Evolutionary conservation across 2,329 filamentous ascomycete genomes (phyloP).

Genomic region (Lachnum nothofagi): DNA sequence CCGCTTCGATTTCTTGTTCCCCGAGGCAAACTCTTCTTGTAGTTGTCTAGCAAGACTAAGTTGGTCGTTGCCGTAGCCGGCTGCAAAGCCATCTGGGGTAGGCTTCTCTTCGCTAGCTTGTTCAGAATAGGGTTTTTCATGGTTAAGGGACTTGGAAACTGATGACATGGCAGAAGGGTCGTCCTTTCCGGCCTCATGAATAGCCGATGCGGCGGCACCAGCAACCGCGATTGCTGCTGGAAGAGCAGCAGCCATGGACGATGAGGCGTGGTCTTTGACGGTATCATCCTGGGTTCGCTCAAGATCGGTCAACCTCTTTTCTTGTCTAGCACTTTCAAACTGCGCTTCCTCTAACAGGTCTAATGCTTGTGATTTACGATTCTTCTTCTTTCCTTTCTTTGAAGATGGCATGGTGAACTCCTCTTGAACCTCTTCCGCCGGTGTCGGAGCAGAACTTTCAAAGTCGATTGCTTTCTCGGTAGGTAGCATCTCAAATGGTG

Average conservation of each 20-base stretch:
- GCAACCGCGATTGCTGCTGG: constrained; percentile 10
- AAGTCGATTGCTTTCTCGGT: constrained; percentile 1
- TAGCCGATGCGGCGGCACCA: constrained; percentile 13
- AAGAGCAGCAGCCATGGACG: constrained; percentile 8
- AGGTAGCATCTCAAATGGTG: not conserved
- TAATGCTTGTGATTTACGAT: constrained; percentile 1
- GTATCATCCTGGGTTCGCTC: constrained; percentile 1
- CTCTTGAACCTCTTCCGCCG: not conserved
- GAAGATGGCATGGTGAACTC: constrained; percentile 1
- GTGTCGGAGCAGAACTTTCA: not conserved
- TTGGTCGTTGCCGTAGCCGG: constrained; percentile 27
- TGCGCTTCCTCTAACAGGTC: not conserved
- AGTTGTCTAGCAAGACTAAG: constrained; percentile 27
- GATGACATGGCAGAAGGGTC: not conserved
- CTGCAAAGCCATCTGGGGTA: constrained; percentile 19
- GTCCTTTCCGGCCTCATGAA: constrained; percentile 4
- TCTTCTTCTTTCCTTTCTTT: constrained; percentile 8
- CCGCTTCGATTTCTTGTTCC: constrained; percentile 27
- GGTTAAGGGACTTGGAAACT: constrained; percentile 7
- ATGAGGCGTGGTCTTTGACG: too few species aligned
- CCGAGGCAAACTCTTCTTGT: constrained; percentile 24
- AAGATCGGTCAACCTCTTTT: constrained; percentile 3
- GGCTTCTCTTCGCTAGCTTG: constrained; percentile 3
- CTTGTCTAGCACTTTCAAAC: not conserved
- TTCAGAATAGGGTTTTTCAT: not conserved